phyloP scores from a whole-genome alignment of 352 stramenopile species.

The Globisporangium middletonii region DNA sequence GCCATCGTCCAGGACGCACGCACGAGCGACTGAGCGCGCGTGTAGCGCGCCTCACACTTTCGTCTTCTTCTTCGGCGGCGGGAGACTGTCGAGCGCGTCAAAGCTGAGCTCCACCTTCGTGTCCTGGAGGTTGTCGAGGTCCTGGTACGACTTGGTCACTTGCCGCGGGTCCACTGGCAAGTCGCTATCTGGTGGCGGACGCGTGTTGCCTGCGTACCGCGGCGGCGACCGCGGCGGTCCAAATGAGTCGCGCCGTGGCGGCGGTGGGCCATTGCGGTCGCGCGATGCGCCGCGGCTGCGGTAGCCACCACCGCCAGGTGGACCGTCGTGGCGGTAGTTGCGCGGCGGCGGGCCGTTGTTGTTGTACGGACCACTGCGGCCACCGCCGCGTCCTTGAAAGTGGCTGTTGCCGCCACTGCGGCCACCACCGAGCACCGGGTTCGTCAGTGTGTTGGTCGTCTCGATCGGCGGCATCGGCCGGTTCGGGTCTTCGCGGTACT shows the following conservation, averaged over 20 bases:
- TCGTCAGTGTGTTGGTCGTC: slow-evolving; percentile 58
- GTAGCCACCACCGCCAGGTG: slow-evolving; percentile 23
- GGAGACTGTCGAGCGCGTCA: slow-evolving; percentile 69
- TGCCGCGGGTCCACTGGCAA: slow-evolving; percentile 73
- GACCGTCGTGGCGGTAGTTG: slow-evolving; percentile 51
- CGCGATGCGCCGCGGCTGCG: slow-evolving; percentile 45
- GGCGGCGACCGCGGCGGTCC: slow-evolving; percentile 19
- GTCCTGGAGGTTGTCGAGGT: slow-evolving; percentile 79
- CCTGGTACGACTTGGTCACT: slow-evolving; percentile 79
- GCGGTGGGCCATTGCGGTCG: slow-evolving; percentile 26
- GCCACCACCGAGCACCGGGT: slow-evolving; percentile 44
- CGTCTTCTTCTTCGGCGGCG: slow-evolving; percentile 82
- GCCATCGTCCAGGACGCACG: too few relatives aligned
- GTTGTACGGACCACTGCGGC: slow-evolving; percentile 22
- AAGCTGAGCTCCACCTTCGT: slow-evolving; percentile 84
- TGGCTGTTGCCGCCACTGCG: slow-evolving; percentile 29
- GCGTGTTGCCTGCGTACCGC: slow-evolving; percentile 2
- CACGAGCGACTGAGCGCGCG: too few relatives aligned
- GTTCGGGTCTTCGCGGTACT: slow-evolving; percentile 78
- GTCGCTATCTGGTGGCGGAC: slow-evolving; percentile 49
- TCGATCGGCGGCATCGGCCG: slow-evolving; percentile 70
- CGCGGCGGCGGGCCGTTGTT: slow-evolving; percentile 9
- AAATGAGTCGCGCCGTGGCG: slow-evolving; percentile 19
- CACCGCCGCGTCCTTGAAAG: slow-evolving; percentile 23
- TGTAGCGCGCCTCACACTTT: slow-evolving; percentile 33